Evolutionary conservation across 768 basidiomycete species (phyloP), one percentile per base, ranked within the genome.

Genomic region (Pleurotus cornucopiae): DNA sequence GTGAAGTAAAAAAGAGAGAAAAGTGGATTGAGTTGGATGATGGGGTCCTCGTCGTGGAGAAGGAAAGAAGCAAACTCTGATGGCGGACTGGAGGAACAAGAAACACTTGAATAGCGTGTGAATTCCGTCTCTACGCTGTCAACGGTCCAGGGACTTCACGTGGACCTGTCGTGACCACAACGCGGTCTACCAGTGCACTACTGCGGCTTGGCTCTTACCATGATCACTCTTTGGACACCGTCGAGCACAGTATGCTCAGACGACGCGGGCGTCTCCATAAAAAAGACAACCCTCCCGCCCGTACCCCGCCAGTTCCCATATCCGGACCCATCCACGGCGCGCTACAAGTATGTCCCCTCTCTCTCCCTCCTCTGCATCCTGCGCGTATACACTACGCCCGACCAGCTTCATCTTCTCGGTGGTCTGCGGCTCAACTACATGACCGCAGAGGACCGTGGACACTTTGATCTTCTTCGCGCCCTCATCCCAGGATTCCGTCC

Each of bases 281-380:
- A 40, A 21, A 60, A 65, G 48, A 41, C 56, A 54, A 61, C 53
- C 6, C 65, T 65, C 7, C 40, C 63, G 5, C 58, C 63, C 3
- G 61, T 62, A 5, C 62, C 60, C 46, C 47, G 52, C n/a, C 65
- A 61, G 3, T 67, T 66, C 3, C 64, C 66, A 3, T 69, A 69
- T 57, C 16, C 55, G 20, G 49, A 55, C 12, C 46, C 13, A 40
- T 6, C 44, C 38, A 16, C 47, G 46, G n/a, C 20, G 26, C 53
- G 55, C 54, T 41, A 45, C 18, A 43, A 54, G 40, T 66, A 67
- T 59, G 66, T 82, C 41, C 85, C 84, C 0, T 77, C 85, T 2
- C 77, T 89, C 43, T 61, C 74, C 30, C 73, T 73, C 55, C 70
- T 86, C 55, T 85, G 83, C 61, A 62, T 88, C 14, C 67, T 64